Base-by-base conservation (phyloP, 441 rosid species). In the Theobroma grandiflorum region DNA sequence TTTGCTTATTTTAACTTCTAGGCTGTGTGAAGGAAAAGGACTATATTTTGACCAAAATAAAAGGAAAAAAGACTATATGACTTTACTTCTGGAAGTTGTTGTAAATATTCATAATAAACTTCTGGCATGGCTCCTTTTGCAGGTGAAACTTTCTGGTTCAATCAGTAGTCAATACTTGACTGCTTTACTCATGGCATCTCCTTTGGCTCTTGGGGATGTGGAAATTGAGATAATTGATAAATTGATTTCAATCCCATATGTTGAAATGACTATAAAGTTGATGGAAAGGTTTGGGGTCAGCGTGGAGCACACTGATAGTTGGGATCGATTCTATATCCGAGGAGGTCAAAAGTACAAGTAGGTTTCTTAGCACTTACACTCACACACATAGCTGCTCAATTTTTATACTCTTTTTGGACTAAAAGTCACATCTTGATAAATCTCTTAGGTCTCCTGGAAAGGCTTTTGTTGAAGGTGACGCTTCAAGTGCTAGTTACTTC, bases 401-500 rank as follows among this genome's bases (percentile, higher is more conserved):
- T 80, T 69, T 26, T 61, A 22, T 72, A 49, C 57, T 57, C 22
- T 59, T 38, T 72, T 42, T 81, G 35, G 31, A 52, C 31, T 57
- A 59, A 40, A 79, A 65, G 18, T 82, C 77, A 82, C 18, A 69
- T 71, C 59, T 70, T 79, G 77, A 53, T 42, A 79, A 64, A 57
- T 79, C 22, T 82, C 70, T 73, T 85, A 97, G 99, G 93, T 91
- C 98, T 68, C 96, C 99, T 18, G 98, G 98, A 85, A 92, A 87
- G 78, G 95, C 96, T 79, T 97, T 79, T 47, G 98, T 97, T 53
- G 99, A 97, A 88, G 99, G 99, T 31, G 99, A 97, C 89, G 99
- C 99, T 79, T 97, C 99, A 69, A 97, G 99, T 91, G 99, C 99
- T 72, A 94, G 99, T 83, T 95, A 97, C 88, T 97, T 97, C 85